These are phyloP conservation scores for Blastobotrys aristatus DNA, from an alignment of 1,139 yeast species.

Conservation along the genomic window DNA sequence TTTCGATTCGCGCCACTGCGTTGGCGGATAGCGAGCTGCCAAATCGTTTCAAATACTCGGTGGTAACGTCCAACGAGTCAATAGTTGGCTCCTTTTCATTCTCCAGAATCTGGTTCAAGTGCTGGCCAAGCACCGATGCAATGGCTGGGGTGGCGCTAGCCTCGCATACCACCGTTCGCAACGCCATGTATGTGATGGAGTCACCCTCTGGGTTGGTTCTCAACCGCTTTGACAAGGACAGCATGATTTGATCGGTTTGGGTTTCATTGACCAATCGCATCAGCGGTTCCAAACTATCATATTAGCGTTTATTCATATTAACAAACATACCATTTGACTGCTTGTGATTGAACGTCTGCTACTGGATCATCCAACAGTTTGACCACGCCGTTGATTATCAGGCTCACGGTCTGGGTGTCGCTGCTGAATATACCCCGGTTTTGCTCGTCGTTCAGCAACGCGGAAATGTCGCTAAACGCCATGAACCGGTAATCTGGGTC, in stretches of 20 bases:
- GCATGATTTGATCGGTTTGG: conserved; percentile 22
- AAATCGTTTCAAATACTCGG: conserved; percentile 52
- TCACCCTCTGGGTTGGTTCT: conserved; percentile 14
- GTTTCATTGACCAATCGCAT: conserved; percentile 25
- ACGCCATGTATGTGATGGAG: conserved; percentile 65
- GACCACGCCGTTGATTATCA: conserved; percentile 48
- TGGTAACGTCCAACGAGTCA: conserved; percentile 60
- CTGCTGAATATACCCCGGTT: conserved; percentile 27
- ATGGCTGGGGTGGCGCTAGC: conserved; percentile 29
- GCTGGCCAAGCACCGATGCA: conserved; percentile 34
- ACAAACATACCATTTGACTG: conserved; percentile 49
- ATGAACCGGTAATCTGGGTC: conserved; percentile 84
- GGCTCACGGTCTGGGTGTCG: conserved; percentile 28
- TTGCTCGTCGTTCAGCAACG: conserved; percentile 37
- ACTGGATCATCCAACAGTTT: conserved; percentile 57
- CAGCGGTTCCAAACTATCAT: conserved; percentile 36
- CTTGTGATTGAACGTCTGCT: conserved; percentile 75
- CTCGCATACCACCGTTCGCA: conserved; percentile 53
- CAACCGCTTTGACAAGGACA: conserved; percentile 13
- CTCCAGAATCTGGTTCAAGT: conserved; percentile 34
- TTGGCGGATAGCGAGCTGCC: conserved; percentile 45
- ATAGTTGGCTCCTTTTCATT: conserved; percentile 37
- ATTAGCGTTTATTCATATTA: background rate
- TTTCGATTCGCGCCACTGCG: conserved; percentile 41
- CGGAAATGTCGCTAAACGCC: conserved; percentile 76